phyloP scores from a whole-genome alignment of 2,329 filamentous ascomycete genomes.

The Basipetospora chlamydospora region DNA sequence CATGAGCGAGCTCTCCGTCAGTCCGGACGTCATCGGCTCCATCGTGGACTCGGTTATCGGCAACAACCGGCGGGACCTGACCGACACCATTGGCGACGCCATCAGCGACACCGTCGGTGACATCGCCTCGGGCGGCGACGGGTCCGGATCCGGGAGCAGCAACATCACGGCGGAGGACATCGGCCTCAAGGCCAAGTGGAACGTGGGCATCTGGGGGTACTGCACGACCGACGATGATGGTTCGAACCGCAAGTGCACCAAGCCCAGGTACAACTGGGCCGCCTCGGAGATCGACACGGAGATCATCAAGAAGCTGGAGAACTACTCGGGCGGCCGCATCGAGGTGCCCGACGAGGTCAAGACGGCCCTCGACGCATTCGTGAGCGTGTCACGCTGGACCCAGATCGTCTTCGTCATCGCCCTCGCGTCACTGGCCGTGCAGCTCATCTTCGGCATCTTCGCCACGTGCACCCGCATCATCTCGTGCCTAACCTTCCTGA shows the following conservation, averaged over 20 bases:
- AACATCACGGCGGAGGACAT: slow-evolving; percentile 45
- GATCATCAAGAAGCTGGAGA: slow-evolving; percentile 36
- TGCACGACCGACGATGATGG: slow-evolving; percentile 49
- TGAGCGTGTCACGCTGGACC: slow-evolving; percentile 64
- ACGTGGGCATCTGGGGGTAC: slow-evolving; percentile 76
- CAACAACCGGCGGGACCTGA: slow-evolving; percentile 7
- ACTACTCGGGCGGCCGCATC: slow-evolving; percentile 35
- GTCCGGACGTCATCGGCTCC: background rate
- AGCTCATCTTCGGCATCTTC: slow-evolving; percentile 66
- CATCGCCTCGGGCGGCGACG: slow-evolving; percentile 6
- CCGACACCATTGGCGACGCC: slow-evolving; percentile 8
- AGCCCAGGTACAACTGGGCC: slow-evolving; percentile 62
- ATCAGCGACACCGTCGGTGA: slow-evolving; percentile 7
- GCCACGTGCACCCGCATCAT: slow-evolving; percentile 72
- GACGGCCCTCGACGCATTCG: slow-evolving; percentile 57
- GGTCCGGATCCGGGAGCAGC: slow-evolving; percentile 15
- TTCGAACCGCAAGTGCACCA: slow-evolving; percentile 49
- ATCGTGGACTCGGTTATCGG: no score
- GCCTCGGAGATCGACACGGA: slow-evolving; percentile 53
- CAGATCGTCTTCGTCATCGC: slow-evolving; percentile 67
- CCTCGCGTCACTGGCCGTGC: slow-evolving; percentile 51
- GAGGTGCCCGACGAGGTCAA: slow-evolving; percentile 54
- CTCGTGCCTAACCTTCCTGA: slow-evolving; percentile 67
- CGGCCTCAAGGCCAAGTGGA: slow-evolving; percentile 61
- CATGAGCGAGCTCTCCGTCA: slow-evolving; percentile 42